A percentile compares a stretch with the other conserved stretches of the same genome.
These are phyloP conservation scores for Ceratocystiopsis minuta DNA, from an alignment of 2,329 filamentous ascomycete species.

Conservation along the genomic window DNA sequence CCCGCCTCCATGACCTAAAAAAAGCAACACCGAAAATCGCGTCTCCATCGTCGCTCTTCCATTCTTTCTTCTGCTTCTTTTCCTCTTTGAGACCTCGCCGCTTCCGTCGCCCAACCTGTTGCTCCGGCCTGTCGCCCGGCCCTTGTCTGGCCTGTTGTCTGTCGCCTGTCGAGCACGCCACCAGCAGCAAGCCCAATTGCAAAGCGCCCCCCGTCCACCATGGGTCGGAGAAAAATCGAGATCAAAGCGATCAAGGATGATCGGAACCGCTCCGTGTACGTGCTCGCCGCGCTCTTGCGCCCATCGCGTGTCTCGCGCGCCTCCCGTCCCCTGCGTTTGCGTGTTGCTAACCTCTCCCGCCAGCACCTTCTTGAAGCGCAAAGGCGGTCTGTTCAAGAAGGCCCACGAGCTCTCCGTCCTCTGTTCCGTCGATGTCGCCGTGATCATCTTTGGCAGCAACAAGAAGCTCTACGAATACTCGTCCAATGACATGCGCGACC, in stretches of 20 bases:
- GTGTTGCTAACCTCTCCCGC: background rate
- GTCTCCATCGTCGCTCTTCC: no score
- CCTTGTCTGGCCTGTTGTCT: no score
- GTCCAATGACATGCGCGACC: constrained; percentile 80
- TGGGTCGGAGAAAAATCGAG: constrained; percentile 98
- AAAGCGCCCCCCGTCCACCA: constrained; percentile 22
- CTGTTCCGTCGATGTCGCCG: constrained; percentile 94
- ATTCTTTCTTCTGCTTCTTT: no score
- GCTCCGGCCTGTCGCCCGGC: no score
- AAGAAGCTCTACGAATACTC: constrained; percentile 99
- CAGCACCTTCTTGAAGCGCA: constrained; percentile 95
- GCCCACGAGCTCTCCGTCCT: constrained; percentile 95
- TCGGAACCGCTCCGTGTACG: constrained; percentile 92
- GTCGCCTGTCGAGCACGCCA: no score
- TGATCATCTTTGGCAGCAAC: constrained; percentile 97
- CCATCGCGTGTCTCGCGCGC: background rate
- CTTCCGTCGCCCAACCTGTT: no score
- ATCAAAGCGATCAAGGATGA: constrained; percentile 99
- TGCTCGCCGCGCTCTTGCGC: constrained; percentile 1
- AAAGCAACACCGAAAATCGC: constrained; percentile 6
- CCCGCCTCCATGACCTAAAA: constrained; percentile 7
- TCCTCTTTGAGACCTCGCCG: no score
- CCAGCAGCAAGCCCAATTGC: no score
- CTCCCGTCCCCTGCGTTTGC: background rate
- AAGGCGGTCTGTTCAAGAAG: constrained; percentile 98